These are phyloP conservation scores for Fomitopsis palustris DNA, from an alignment of 1,284 basidiomycete species.

Conservation along the genomic window DNA sequence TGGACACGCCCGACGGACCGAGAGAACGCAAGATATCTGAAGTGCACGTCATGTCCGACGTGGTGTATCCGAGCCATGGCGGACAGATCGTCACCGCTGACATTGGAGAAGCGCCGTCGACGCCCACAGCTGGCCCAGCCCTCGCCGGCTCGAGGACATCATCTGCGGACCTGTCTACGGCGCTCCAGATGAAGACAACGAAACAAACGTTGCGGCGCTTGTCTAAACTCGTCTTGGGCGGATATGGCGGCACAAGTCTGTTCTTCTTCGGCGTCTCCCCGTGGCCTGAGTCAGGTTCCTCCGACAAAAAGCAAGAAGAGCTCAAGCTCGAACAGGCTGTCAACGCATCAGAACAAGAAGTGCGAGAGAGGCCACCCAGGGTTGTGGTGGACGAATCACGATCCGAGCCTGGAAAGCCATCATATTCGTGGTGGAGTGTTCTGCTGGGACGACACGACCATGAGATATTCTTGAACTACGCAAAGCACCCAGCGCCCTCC, in stretches of 20 bases:
- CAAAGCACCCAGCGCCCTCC: slow-evolving; percentile 26
- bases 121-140: neutral
- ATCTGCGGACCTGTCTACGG: slow-evolving; percentile 40
- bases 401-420: slow-evolving; percentile 14
- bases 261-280: slow-evolving; percentile 70
- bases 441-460: slow-evolving; percentile 72
- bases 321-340: slow-evolving; percentile 60
- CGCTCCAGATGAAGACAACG: neutral
- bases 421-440: slow-evolving; percentile 79
- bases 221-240: slow-evolving; percentile 76
- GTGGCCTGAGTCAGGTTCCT: neutral
- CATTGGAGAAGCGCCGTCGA: slow-evolving; percentile 51
- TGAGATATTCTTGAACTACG: slow-evolving; percentile 69
- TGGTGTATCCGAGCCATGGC: slow-evolving; percentile 56
- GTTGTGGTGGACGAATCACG: slow-evolving; percentile 5
- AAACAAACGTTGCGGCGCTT: slow-evolving; percentile 67
- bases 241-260: slow-evolving; percentile 75
- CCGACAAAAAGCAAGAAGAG: slow-evolving; percentile 40
- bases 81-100: slow-evolving; percentile 72
- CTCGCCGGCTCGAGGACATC: slow-evolving; percentile 18
- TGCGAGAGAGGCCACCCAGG: slow-evolving; percentile 18
- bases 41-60: slow-evolving; percentile 65
- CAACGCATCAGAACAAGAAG: slow-evolving; percentile 64
- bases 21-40: slow-evolving; percentile 35
- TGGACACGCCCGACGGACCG: neutral